phyloP scores from a whole-genome alignment of 441 rosid species.

The Rhodomyrtus psidioides region DNA sequence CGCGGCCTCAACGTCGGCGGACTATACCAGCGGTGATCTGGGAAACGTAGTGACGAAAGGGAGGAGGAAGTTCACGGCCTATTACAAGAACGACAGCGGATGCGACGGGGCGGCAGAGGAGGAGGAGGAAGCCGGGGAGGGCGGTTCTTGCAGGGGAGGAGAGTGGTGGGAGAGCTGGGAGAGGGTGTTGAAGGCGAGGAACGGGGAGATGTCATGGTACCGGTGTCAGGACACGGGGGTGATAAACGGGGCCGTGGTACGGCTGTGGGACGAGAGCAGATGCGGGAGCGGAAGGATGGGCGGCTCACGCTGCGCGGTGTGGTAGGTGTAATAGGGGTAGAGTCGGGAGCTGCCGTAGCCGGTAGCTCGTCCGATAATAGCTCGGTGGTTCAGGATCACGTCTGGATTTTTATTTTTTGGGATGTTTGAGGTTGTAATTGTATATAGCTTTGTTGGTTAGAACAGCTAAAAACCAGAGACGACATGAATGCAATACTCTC shows the following conservation, averaged over 20 bases:
- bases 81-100: neutral
- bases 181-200: slow-evolving; percentile 31
- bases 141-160: neutral
- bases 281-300: neutral
- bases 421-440: neutral
- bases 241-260: slow-evolving; percentile 56
- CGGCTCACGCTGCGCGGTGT: neutral
- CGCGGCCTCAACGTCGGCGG: neutral
- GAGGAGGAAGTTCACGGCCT: slow-evolving; percentile 3
- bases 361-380: neutral
- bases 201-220: slow-evolving; percentile 46
- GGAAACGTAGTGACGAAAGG: slow-evolving; percentile 7
- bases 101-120: neutral
- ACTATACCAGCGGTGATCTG: slow-evolving; percentile 11
- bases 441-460: neutral
- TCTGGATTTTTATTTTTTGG: neutral
- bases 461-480: neutral
- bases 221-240: slow-evolving; percentile 38
- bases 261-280: slow-evolving; percentile 52
- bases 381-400: neutral
- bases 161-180: slow-evolving; percentile 28
- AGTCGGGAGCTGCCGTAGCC: neutral
- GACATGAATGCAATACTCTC: neutral
- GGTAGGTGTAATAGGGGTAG: neutral
- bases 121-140: neutral